These are phyloP conservation scores for Sicyos edulis DNA, from an alignment of 306 rosid species.

Conservation along the genomic window DNA sequence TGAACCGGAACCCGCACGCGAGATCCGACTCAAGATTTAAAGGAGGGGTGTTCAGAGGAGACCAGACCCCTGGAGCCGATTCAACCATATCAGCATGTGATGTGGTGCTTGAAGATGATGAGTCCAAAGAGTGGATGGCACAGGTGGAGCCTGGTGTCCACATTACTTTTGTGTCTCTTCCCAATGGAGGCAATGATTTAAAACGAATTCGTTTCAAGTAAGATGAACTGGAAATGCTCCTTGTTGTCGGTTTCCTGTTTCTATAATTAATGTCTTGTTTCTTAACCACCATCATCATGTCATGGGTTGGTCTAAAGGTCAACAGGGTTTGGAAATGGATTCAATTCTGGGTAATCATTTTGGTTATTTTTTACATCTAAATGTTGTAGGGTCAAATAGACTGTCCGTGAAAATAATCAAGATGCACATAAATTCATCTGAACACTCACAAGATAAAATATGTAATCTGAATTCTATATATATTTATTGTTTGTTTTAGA, in stretches of 20 bases:
- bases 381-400: too few relatives aligned
- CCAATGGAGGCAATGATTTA: constrained; percentile 87
- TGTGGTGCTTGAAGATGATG: constrained; percentile 51
- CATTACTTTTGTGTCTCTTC: constrained; percentile 74
- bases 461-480: too few relatives aligned
- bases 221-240: neutral
- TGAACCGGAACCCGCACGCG: constrained; percentile 34
- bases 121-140: constrained; percentile 85
- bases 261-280: constrained; percentile 4
- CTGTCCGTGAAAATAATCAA: too few relatives aligned
- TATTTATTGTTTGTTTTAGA: too few relatives aligned
- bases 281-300: too few relatives aligned
- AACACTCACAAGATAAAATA: too few relatives aligned
- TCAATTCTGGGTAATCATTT: too few relatives aligned
- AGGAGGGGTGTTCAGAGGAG: constrained; percentile 27
- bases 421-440: too few relatives aligned
- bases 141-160: constrained; percentile 94
- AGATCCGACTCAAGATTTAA: constrained; percentile 57
- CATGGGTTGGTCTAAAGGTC: too few relatives aligned
- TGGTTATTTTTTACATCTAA: too few relatives aligned
- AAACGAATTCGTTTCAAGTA: constrained; percentile 86
- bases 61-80: constrained; percentile 48
- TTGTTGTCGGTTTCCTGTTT: neutral
- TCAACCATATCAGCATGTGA: constrained; percentile 42
- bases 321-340: too few relatives aligned